Conservation (phyloP, 768 basidiomycete species). For the Leccinum subtestaceum region DNA sequence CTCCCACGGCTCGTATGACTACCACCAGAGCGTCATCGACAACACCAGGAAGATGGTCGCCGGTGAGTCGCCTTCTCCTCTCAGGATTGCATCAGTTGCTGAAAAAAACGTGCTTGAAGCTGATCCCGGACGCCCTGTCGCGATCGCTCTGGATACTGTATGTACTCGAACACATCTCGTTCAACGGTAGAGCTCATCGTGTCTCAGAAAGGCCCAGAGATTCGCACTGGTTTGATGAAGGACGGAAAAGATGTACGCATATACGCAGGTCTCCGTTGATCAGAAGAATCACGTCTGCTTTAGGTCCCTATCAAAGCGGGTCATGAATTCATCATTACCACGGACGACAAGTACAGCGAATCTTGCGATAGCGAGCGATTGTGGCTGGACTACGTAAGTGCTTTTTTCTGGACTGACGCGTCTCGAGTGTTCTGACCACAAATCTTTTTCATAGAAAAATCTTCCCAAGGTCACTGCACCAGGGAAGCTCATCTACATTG, state of each 20-base stretch:
- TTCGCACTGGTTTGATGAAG: constrained; percentile 92
- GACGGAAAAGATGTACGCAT: constrained; percentile 78
- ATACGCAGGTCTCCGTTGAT: constrained; percentile 4
- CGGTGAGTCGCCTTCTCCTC: constrained; percentile 42
- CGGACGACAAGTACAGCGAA: constrained; percentile 78
- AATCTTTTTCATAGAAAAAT: constrained; percentile 56
- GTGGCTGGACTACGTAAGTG: constrained; percentile 90
- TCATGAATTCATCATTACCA: constrained; percentile 90
- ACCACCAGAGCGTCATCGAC: constrained; percentile 98
- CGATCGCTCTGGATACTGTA: constrained; percentile 96
- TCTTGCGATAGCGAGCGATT: constrained; percentile 79
- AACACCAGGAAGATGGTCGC: constrained; percentile 88
- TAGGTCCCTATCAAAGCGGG: constrained; percentile 85
- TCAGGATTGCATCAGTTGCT: background rate
- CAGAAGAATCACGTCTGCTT: constrained; percentile 5
- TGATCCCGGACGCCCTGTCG: constrained; percentile 86
- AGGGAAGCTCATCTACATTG: constrained; percentile 97
- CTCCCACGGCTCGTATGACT: constrained; percentile 97
- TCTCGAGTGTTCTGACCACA: constrained; percentile 1
- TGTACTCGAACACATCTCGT: constrained; percentile 28
- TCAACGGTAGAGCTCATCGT: constrained; percentile 7
- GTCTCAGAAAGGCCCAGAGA: constrained; percentile 94
- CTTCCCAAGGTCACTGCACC: constrained; percentile 92
- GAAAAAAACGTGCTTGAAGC: constrained; percentile 10
- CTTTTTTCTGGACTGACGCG: background rate